These are phyloP conservation scores for Cladobotryum protrusum DNA, from an alignment of 2,329 filamentous ascomycete genomes.

Conservation along the genomic window DNA sequence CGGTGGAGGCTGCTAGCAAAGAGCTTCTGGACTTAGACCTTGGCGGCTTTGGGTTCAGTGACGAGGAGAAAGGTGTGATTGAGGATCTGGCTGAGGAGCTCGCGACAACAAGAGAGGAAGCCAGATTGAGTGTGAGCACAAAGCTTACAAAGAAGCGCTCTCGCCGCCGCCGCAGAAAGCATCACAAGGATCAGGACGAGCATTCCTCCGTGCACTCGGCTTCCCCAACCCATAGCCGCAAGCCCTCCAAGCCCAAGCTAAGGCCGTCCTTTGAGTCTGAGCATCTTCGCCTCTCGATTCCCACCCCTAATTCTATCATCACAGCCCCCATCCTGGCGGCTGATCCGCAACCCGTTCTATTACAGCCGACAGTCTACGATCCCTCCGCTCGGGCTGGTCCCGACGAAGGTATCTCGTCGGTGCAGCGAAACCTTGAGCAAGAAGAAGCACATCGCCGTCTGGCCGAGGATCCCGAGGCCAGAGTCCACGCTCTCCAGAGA, in stretches of 20 bases:
- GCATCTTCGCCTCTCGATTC: constrained; percentile 20
- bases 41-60: constrained; percentile 32
- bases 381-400: constrained; percentile 25
- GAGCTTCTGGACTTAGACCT: constrained; percentile 39
- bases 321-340: constrained; percentile 44
- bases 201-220: constrained; percentile 15
- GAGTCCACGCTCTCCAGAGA: constrained; percentile 48
- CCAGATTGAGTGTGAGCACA: constrained; percentile 35
- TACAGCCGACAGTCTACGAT: constrained; percentile 54
- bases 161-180: constrained; percentile 33
- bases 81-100: constrained; percentile 29
- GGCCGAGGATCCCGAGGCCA: constrained; percentile 51
- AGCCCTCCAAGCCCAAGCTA: constrained; percentile 20
- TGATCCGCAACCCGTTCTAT: constrained; percentile 45
- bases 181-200: constrained; percentile 21
- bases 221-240: constrained; percentile 18
- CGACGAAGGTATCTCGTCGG: constrained; percentile 46
- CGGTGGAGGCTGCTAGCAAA: constrained; percentile 46
- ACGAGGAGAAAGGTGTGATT: constrained; percentile 26
- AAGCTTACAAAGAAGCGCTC: constrained; percentile 41
- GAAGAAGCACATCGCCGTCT: constrained; percentile 50
- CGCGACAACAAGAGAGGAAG: constrained; percentile 25
- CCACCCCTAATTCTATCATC: constrained; percentile 34
- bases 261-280: constrained; percentile 21
- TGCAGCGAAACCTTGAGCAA: constrained; percentile 52